Conservation (phyloP, 441 rosid genomes). For the Aleurites moluccanus region DNA sequence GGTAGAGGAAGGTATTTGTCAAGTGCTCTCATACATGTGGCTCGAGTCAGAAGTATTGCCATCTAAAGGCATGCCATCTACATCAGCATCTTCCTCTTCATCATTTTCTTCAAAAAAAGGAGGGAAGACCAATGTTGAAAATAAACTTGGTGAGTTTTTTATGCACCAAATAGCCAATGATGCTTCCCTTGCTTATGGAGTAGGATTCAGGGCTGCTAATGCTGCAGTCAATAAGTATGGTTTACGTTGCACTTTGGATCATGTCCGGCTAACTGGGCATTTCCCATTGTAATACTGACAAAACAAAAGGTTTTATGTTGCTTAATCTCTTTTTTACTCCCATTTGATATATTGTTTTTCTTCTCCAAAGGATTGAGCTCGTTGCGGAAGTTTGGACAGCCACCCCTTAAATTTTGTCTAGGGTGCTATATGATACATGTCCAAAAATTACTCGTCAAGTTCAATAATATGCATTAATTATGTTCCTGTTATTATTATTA, state of each 20-base stretch:
- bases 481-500: neutral
- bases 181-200: conserved; percentile 80
- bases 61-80: conserved; percentile 47
- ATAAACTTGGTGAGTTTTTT: conserved; percentile 83
- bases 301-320: neutral
- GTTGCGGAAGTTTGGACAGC: conserved; percentile 24
- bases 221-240: conserved; percentile 84
- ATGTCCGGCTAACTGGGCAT: conserved; percentile 57
- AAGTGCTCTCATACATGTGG: conserved; percentile 88
- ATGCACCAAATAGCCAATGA: conserved; percentile 85
- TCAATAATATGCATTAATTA: conserved; percentile 15
- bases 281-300: conserved; percentile 54
- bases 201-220: conserved; percentile 84
- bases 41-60: conserved; percentile 89
- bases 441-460: conserved; percentile 14
- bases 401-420: conserved; percentile 32
- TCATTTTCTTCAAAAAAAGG: conserved; percentile 62
- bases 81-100: conserved; percentile 50
- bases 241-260: conserved; percentile 64
- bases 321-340: too few species aligned
- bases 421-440: conserved; percentile 28
- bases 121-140: conserved; percentile 62
- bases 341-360: conserved; percentile 3
- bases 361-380: conserved; percentile 16
- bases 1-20: conserved; percentile 97